phyloP scores from a whole-genome alignment of 371 early-diverging fungal genomes.

The Mucor racemosus region DNA sequence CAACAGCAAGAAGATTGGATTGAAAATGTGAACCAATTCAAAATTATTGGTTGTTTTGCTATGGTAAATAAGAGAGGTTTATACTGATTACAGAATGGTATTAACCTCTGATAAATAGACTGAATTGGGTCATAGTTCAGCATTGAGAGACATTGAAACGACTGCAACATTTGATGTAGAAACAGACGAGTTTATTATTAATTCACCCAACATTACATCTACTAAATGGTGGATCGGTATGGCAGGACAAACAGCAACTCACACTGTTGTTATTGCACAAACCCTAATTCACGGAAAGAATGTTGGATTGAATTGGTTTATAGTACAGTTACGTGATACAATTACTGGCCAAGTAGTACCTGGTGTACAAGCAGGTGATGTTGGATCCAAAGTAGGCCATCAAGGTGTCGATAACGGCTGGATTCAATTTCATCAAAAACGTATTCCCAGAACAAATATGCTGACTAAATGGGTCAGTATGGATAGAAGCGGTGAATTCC shows the following conservation, averaged over 20 bases:
- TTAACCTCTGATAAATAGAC: constrained; percentile 39
- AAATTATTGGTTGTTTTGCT: constrained; percentile 71
- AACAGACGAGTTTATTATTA: constrained; percentile 81
- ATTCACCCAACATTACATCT: constrained; percentile 84
- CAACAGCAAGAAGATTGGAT: constrained; percentile 65
- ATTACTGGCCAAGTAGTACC: constrained; percentile 72
- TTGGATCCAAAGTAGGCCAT: constrained; percentile 82
- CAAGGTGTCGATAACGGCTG: constrained; percentile 90
- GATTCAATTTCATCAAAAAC: constrained; percentile 85
- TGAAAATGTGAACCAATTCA: constrained; percentile 54
- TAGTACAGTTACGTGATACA: constrained; percentile 84
- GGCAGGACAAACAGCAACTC: constrained; percentile 81
- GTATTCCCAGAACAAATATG: constrained; percentile 83
- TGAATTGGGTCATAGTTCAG: constrained; percentile 79
- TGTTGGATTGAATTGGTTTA: constrained; percentile 82
- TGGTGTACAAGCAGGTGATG: constrained; percentile 86
- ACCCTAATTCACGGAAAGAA: constrained; percentile 70
- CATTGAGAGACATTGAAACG: constrained; percentile 89
- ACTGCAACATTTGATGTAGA: constrained; percentile 82
- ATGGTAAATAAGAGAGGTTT: constrained; percentile 51
- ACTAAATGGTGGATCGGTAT: constrained; percentile 97
- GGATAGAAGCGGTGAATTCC: constrained; percentile 63
- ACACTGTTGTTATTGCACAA: constrained; percentile 67
- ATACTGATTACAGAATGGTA: neutral
- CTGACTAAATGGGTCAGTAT: constrained; percentile 72